A percentile compares a stretch with the other conserved stretches of the same genome.
Conservation (phyloP, 768 basidiomycete genomes). For the Scleroderma citrinum region DNA sequence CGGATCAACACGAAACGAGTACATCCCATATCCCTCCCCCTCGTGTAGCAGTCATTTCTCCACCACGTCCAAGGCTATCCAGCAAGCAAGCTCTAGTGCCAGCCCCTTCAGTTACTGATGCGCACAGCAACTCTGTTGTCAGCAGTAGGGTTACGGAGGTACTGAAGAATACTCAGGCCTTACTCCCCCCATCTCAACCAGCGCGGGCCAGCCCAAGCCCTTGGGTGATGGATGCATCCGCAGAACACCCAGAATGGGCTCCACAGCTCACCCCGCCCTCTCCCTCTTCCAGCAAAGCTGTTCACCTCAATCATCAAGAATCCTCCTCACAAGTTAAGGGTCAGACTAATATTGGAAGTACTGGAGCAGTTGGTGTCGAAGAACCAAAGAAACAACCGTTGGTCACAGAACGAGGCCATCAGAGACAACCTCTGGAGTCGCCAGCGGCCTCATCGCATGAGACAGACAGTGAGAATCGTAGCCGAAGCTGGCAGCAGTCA, state of each 20-base stretch:
- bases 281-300: conserved; percentile 2
- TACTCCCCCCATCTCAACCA: background rate
- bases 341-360: background rate
- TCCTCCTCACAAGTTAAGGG: conserved; percentile 5
- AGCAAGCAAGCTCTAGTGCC: conserved; percentile 7
- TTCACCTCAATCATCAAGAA: conserved; percentile 7
- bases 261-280: conserved; percentile 1
- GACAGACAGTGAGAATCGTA: background rate
- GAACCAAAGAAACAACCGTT: background rate
- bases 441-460: background rate
- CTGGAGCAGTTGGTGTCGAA: background rate
- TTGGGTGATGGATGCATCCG: conserved; percentile 8
- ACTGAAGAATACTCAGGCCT: background rate
- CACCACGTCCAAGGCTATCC: conserved; percentile 17
- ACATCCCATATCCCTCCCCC: conserved; percentile 3
- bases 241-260: conserved; percentile 4
- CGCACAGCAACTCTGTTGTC: background rate
- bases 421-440: conserved; percentile 6
- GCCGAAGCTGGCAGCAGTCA: background rate
- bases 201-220: conserved; percentile 1
- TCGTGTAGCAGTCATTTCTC: conserved; percentile 17
- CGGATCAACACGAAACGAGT: background rate
- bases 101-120: background rate
- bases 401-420: background rate
- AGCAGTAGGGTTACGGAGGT: background rate